Conservation (phyloP, 352 stramenopile species). For the Lagenidium sp. region DNA sequence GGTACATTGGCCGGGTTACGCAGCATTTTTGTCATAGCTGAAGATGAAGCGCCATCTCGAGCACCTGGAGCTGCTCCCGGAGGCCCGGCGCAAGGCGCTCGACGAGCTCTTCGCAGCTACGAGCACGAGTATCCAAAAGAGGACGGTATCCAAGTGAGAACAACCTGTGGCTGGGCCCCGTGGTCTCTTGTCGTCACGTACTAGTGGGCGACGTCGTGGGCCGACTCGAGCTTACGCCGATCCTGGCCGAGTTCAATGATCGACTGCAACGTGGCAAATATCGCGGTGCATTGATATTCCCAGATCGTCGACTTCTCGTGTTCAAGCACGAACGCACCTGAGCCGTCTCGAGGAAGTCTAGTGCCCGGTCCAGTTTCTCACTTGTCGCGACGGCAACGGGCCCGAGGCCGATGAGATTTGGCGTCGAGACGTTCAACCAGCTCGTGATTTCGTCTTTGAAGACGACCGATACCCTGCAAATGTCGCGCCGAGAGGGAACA, state of each 20-base stretch:
- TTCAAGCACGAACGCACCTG: constrained; percentile 14
- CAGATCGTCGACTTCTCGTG: too few relatives aligned
- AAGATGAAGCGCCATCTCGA: too few relatives aligned
- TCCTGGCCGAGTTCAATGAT: constrained; percentile 9
- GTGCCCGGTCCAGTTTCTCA: constrained; percentile 20
- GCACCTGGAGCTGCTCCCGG: constrained; percentile 21
- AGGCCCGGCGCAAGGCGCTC: constrained; percentile 21
- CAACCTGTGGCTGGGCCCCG: too few relatives aligned
- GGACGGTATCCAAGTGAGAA: neutral
- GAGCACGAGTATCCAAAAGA: neutral
- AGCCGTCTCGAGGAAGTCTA: constrained; percentile 26
- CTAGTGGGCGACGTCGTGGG: constrained; percentile 22
- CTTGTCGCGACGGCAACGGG: constrained; percentile 12
- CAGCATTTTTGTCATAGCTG: too few relatives aligned
- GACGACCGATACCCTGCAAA: constrained; percentile 16
- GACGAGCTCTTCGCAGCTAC: constrained; percentile 26
- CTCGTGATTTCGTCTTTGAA: constrained; percentile 20
- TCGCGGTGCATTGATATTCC: neutral
- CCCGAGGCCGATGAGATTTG: constrained; percentile 21
- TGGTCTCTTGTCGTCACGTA: too few relatives aligned
- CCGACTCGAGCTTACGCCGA: constrained; percentile 11
- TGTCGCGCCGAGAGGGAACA: too few relatives aligned
- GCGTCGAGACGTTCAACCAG: constrained; percentile 10
- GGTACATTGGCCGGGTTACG: too few relatives aligned
- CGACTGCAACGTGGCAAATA: constrained; percentile 6